Evolutionary conservation across 2,329 filamentous ascomycete species (phyloP).

Genomic region (Cercospora berteroae): DNA sequence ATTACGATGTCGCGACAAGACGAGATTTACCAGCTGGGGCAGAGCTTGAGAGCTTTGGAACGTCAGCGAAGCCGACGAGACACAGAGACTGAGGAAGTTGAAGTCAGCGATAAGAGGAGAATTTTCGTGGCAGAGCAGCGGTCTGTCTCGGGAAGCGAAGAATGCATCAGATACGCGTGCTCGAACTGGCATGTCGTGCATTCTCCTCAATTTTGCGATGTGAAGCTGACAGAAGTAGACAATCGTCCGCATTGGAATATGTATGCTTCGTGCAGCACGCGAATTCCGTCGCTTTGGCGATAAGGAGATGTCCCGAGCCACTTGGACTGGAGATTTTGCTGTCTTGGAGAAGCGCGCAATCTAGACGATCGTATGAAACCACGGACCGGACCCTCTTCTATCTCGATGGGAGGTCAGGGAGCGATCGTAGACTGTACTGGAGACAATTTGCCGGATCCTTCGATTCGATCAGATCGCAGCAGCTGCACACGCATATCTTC

Average conservation of each 20-base stretch:
- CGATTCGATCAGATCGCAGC: not conserved
- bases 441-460: not conserved
- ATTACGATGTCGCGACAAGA: not conserved
- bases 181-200: not conserved
- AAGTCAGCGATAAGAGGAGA: too few species aligned
- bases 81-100: not conserved
- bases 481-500: not conserved
- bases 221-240: not conserved
- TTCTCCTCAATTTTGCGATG: not conserved
- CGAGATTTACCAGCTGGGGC: not conserved
- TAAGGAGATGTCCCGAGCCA: not conserved
- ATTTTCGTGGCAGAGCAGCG: too few species aligned
- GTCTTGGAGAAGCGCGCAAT: not conserved
- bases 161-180: not conserved
- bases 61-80: not conserved
- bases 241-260: not conserved
- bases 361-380: not conserved
- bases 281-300: not conserved
- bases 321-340: not conserved
- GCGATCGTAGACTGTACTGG: not conserved
- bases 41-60: not conserved
- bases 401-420: too few species aligned
- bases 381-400: too few species aligned
- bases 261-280: not conserved
- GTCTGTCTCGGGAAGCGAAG: too few species aligned